A percentile compares a stretch with the other conserved stretches of the same genome.
phyloP scores from a whole-genome alignment of 2,329 filamentous ascomycete genomes.

The Apiospora aurea region DNA sequence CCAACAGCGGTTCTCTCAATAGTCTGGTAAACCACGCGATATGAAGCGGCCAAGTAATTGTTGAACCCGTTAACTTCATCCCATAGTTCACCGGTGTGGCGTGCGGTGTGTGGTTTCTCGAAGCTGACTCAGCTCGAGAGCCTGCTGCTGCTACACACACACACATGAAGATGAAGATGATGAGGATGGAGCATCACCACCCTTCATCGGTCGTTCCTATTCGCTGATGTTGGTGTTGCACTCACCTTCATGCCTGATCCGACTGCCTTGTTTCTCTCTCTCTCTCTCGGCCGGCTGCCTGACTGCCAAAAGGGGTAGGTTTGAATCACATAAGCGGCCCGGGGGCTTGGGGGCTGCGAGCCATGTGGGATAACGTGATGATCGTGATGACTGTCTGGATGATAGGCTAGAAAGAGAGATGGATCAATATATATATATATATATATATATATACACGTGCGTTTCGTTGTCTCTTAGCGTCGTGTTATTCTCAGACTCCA shows the following conservation, averaged over 20 bases:
- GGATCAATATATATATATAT: neutral
- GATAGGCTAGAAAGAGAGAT: neutral
- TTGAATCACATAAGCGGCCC: neutral
- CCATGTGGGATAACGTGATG: neutral
- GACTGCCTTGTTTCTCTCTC: neutral
- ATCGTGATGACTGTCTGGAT: neutral
- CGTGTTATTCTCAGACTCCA: neutral
- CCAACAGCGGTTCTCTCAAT: neutral
- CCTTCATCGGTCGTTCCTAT: neutral
- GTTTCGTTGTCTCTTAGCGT: neutral
- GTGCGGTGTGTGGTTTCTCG: neutral
- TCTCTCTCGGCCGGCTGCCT: neutral
- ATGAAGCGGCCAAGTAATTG: neutral
- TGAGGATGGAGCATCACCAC: neutral
- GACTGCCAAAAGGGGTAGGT: neutral
- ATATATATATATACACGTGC: neutral
- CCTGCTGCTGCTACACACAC: neutral
- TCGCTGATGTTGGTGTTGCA: neutral
- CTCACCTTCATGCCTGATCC: neutral
- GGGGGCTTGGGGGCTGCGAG: neutral
- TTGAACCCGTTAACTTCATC: neutral
- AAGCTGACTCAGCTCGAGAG: slow-evolving; percentile 8
- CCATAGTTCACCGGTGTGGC: neutral
- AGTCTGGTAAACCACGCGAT: neutral
- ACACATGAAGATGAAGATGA: neutral